Evolutionary conservation across 208 protist genomes (phyloP).

Genomic region (Trypanosoma cruzi): DNA sequence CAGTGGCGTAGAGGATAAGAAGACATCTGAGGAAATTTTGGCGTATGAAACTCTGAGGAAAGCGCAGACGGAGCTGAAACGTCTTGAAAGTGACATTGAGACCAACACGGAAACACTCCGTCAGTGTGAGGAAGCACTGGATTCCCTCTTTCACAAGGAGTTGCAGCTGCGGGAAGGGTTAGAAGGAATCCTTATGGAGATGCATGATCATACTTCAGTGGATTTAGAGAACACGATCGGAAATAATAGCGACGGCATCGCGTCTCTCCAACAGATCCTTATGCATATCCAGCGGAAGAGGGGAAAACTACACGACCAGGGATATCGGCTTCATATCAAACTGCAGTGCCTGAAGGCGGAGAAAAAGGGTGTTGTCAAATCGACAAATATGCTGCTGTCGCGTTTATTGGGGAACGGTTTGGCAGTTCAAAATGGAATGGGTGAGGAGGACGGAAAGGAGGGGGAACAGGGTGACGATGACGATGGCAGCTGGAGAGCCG

Average conservation of each 20-base stretch:
- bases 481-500: background rate
- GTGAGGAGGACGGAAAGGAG: background rate
- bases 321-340: constrained; percentile 9
- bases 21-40: background rate
- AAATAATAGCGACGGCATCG: background rate
- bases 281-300: constrained; percentile 15
- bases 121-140: constrained; percentile 13
- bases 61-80: background rate
- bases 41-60: constrained; percentile 1
- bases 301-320: constrained; percentile 14
- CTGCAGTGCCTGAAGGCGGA: constrained; percentile 24
- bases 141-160: constrained; percentile 12
- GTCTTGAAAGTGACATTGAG: constrained; percentile 7
- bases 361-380: background rate
- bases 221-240: background rate
- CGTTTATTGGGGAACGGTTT: background rate
- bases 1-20: background rate
- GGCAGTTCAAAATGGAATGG: background rate
- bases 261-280: background rate
- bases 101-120: constrained; percentile 3
- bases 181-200: constrained; percentile 18
- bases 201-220: constrained; percentile 7
- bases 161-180: constrained; percentile 16
- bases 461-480: constrained; percentile 1
- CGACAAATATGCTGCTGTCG: constrained; percentile 11